Percentiles rank a stretch among this genome's conserved stretches.
Evolutionary conservation across 1,284 basidiomycete species (phyloP).

Genomic region (Papiliotrema terrestris): DNA sequence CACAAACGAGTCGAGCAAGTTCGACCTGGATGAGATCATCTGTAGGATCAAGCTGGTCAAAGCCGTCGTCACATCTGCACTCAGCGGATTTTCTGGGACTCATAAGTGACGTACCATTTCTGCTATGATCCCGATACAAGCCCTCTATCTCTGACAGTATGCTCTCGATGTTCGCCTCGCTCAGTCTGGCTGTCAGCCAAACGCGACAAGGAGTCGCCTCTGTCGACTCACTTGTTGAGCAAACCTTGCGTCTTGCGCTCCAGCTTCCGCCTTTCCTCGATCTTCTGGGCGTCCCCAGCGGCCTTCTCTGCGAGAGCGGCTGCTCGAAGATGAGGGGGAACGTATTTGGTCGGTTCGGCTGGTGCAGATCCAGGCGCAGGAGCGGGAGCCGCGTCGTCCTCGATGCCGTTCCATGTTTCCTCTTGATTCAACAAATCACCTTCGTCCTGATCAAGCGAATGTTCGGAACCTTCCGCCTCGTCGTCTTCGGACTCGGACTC

Average conservation of each 20-base stretch:
- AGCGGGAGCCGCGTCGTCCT: constrained; percentile 17
- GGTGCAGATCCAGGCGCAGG: neutral
- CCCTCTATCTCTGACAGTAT: constrained; percentile 76
- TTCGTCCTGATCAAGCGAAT: constrained; percentile 14
- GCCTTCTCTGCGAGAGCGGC: constrained; percentile 44
- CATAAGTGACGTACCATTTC: constrained; percentile 64
- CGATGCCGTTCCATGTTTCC: neutral
- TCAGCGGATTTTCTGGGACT: neutral
- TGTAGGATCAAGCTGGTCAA: constrained; percentile 76
- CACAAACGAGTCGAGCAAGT: constrained; percentile 85
- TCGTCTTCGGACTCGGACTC: constrained; percentile 8
- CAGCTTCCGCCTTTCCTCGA: constrained; percentile 64
- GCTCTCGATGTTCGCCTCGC: constrained; percentile 81
- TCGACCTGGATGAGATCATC: constrained; percentile 76
- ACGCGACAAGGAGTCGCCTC: neutral
- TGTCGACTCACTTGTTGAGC: constrained; percentile 66
- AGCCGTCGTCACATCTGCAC: constrained; percentile 72
- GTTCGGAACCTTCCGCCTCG: constrained; percentile 8
- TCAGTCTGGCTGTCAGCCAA: constrained; percentile 58
- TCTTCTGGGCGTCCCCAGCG: constrained; percentile 38
- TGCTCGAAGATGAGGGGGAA: constrained; percentile 54
- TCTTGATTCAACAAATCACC: neutral
- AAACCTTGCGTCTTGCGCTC: constrained; percentile 79
- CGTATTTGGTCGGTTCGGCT: constrained; percentile 43
- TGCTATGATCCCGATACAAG: constrained; percentile 70